phyloP scores from a whole-genome alignment of 2,329 filamentous ascomycete species.

The Leptographium wingfieldii region DNA sequence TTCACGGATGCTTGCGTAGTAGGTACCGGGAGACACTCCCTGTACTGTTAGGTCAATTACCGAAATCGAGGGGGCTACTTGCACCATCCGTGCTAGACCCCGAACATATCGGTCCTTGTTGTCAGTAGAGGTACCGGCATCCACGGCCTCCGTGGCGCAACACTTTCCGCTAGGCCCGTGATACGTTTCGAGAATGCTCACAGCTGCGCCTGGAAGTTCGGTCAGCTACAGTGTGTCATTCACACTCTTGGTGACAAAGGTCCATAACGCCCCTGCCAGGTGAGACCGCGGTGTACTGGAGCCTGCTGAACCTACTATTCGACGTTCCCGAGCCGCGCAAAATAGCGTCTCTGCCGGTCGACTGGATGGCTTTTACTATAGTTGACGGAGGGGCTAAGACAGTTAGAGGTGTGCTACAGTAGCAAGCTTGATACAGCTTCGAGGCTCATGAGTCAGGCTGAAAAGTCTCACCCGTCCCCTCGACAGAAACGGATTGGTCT shows the following conservation, averaged over 20 bases:
- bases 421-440: not conserved
- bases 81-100: conserved; percentile 85
- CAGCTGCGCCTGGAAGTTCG: conserved; percentile 52
- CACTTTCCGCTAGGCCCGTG: conserved; percentile 37
- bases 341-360: conserved; percentile 86
- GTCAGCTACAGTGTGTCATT: not conserved
- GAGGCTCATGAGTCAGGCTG: conserved; percentile 2
- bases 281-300: not conserved
- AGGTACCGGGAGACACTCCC: conserved; percentile 68
- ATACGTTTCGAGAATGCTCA: conserved; percentile 88
- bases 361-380: conserved; percentile 80
- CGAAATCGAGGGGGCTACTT: conserved; percentile 66
- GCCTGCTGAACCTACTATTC: conserved; percentile 50
- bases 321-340: conserved; percentile 76
- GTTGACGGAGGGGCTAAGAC: conserved; percentile 66
- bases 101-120: conserved; percentile 48
- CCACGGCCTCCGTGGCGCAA: conserved; percentile 12
- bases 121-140: conserved; percentile 10
- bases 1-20: conserved; percentile 74
- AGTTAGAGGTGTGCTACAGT: not conserved
- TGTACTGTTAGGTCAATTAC: conserved; percentile 79
- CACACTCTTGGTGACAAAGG: too few relatives aligned
- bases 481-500: conserved; percentile 71
- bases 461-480: conserved; percentile 56
- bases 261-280: not conserved